Evolutionary conservation across 768 basidiomycete genomes (phyloP), one percentile per base, ranked within the genome.

Genomic region (Hirschioporus abietinus): DNA sequence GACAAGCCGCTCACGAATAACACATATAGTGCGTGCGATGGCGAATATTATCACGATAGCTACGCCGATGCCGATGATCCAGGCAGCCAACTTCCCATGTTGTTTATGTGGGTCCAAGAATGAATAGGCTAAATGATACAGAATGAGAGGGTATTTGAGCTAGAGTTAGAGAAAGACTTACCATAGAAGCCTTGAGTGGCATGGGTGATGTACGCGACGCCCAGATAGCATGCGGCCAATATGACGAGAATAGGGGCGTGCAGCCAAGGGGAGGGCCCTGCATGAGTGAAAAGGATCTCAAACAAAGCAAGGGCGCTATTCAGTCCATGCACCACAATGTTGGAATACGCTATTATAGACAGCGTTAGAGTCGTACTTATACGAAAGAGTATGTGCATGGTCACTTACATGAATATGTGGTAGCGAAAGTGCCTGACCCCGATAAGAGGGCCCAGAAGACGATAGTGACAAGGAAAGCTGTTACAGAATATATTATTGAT

Each of bases 131-230:
- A 64, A 9, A 30, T 23, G 60, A n/a, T 17, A 35, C 30, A 25
- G 59, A n/a, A 42, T 30, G 62, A 20, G 9, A 30, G 34, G 25
- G 52, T 6, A 60, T 18, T 34, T 23, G 64, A 58, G 30, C n/a
- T 63, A 7, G 18, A 34, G 24, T n/a, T 20, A 35, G 34, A 26
- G 35, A 35, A 34, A 1, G 64, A 80, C 87, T 64, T 68, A 91
- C 90, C 74, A 72, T 91, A 92, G 71, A 88, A 83, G 0, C 84
- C 84, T 71, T 89, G 87, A 0, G 84, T 82, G 0, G 76, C 83
- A 62, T 81, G 70, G 0, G 88, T 89, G 64, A 92, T 81, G 70
- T 91, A 92, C 12, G 89, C 90, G 0, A 92, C 76, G 25, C 82
- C 88, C 20, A 91, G 75, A 70, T 92, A 92, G 1, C 75, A 71